Evolutionary conservation across 306 rosid genomes (phyloP), one percentile per base, ranked within the genome.

Genomic region (Mucuna pruriens): DNA sequence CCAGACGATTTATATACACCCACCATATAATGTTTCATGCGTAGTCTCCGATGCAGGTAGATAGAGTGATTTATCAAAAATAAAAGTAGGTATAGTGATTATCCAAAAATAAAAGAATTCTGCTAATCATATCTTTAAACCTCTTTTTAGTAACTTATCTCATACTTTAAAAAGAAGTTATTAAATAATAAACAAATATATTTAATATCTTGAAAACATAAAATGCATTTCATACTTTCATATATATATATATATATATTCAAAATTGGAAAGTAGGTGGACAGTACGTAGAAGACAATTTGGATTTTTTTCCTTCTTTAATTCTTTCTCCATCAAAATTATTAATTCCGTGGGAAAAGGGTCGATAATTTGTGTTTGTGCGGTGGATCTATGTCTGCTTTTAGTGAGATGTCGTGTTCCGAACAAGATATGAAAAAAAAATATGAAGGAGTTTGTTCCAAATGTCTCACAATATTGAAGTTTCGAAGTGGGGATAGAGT

Each of bases 361-460:
- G 66, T 71, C 17, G 61, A 72, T 60, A 49, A 25, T 54, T 31
- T 44, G 9, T 19, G 45, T 26, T 63, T 62, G 62, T 79, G 76
- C 45, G 12, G 34, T 46, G 7, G 16, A 51, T 75, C 55, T 60
- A 69, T 13, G 16, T 11, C 15, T 19, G 70, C 58, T 63, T 74
- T 80, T 44, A 75, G 11, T 58, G 48, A 69, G 36, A 52, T 84
- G 84, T 79, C 81, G 40, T 15, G 8, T 78, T 73, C 75, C 39
- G 4, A 36, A 76, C 33, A 57, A 64, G 81, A 78, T 60, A 58
- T 23, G 4, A 19, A 48, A 33, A 19, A 48, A 33, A 33, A 5
- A 36, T 81, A 74, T 61, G 90, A 78, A 34, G 42, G 88, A 84
- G 77, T 61, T 84, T 79, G 80, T 51, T 77, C 87, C 87, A 87